Conservation (phyloP, 192 early-diverging fungal genomes). For the Geranomyces michiganensis region DNA sequence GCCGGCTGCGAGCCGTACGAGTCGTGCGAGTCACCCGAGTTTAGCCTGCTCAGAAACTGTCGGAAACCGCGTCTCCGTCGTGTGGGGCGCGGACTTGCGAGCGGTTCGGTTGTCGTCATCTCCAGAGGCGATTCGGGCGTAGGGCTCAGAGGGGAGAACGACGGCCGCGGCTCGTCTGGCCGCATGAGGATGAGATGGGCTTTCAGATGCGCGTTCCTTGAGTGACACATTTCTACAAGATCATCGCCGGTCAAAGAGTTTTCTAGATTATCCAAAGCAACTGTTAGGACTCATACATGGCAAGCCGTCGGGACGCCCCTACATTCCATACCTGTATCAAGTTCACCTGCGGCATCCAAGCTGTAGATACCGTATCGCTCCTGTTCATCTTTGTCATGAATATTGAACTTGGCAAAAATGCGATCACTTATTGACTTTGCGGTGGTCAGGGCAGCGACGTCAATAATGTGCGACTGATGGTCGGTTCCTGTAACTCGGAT, state of each 20-base stretch:
- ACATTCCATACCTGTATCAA: slow-evolving; percentile 17
- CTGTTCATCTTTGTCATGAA: slow-evolving; percentile 37
- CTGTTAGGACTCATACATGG: too few relatives aligned
- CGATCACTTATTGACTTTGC: slow-evolving; percentile 70
- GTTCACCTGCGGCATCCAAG: slow-evolving; percentile 11
- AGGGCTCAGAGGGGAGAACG: neutral
- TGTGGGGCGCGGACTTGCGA: neutral
- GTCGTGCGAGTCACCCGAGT: neutral
- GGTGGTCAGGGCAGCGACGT: slow-evolving; percentile 65
- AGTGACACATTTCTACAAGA: slow-evolving; percentile 15
- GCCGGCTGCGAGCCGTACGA: too few relatives aligned
- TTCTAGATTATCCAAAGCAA: neutral
- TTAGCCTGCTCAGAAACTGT: slow-evolving; percentile 4
- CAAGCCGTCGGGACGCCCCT: neutral
- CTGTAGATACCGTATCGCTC: slow-evolving; percentile 24
- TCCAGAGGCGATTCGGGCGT: neutral
- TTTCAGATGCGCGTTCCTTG: slow-evolving; percentile 18
- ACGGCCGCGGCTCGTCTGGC: neutral
- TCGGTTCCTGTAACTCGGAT: slow-evolving; percentile 79
- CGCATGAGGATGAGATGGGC: slow-evolving; percentile 21
- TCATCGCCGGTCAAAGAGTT: slow-evolving; percentile 4
- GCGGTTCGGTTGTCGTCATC: neutral
- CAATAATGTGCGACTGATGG: slow-evolving; percentile 74
- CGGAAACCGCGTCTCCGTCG: neutral
- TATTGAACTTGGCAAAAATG: slow-evolving; percentile 78